phyloP scores from a whole-genome alignment of 306 rosid species.

The Quillaja saponaria region DNA sequence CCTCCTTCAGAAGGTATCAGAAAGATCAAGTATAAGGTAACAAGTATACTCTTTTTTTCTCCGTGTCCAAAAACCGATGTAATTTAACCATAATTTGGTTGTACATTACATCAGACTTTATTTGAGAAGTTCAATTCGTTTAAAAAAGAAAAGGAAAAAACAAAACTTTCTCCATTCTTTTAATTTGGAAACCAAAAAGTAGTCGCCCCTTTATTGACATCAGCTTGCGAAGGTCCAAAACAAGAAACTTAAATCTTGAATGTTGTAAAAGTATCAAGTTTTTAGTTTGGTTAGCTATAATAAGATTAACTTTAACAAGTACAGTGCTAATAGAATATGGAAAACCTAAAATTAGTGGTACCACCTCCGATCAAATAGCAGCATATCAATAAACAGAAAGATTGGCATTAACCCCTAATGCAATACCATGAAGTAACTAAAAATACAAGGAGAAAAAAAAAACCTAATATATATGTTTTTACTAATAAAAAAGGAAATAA shows the following conservation, averaged over 20 bases:
- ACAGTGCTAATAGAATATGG: not conserved
- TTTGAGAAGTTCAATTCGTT: too few relatives aligned
- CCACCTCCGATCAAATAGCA: not conserved
- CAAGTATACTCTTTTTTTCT: not conserved
- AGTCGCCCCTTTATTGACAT: too few relatives aligned
- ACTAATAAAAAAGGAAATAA: not conserved
- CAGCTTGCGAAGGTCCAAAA: constrained; percentile 3
- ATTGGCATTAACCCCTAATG: not conserved
- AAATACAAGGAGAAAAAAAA: not conserved
- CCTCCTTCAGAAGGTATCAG: constrained; percentile 1
- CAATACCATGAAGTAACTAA: not conserved
- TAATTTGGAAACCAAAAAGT: not conserved
- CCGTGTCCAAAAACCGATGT: not conserved
- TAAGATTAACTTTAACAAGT: too few relatives aligned
- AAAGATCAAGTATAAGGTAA: not conserved
- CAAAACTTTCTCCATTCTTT: not conserved
- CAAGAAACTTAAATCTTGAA: constrained; percentile 15
- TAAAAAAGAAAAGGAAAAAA: not conserved
- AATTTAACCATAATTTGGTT: not conserved
- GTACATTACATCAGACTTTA: not conserved
- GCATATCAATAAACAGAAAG: not conserved
- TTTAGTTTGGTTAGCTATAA: not conserved
- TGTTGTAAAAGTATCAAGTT: not conserved
- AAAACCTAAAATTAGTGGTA: not conserved
- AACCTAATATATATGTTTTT: not conserved